Base-by-base conservation (phyloP, 495 filamentous ascomycete genomes). In the Talaromyces liani region DNA sequence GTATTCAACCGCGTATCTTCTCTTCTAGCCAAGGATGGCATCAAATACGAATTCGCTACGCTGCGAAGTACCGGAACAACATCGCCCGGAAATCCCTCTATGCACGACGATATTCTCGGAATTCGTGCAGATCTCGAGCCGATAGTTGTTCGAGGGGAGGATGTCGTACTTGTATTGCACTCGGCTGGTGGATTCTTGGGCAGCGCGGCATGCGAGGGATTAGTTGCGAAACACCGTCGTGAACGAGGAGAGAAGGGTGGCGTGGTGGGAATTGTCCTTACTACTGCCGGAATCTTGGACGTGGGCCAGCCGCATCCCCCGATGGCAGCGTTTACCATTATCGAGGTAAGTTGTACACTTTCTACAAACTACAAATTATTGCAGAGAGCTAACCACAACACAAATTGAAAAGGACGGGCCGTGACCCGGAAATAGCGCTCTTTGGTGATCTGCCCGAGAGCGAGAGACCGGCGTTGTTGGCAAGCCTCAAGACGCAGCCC, bases 151-250 rank as follows among this genome's bases (percentile, higher is more conserved):
- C 39, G 61, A 1, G 69, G 66, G 25, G 69, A 74, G n/a, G 71
- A 77, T 22, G 65, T 79, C 5, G 34, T 78, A 5, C 45, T 79
- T 0, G 71, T 75, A 9, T 58, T 77, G 8, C 77, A 80, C 64
- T 77, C 74, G 0, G 74, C 72, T 20, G 78, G 70, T 25, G 77
- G 75, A 0, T 71, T 77, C 36, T 33, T 72, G 18, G 75, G 71
- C 14, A 70, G 68, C 24, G 69, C 68, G 14, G 78, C 75, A 10
- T 70, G 71, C 39, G 20, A 67, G 41, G 75, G 75, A 6, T 58
- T 77, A 1, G 59, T 33, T 57, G 65, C 64, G 24, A 29, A 20
- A 10, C 55, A 12, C 0, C 58, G 33, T 45, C 58, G 8, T 12
- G 58, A 36, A 33, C 1, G 49, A 60, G 59, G 14, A 29, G 39